Evolutionary conservation across 805 yeast species (phyloP), one percentile per base, ranked within the genome.

Genomic region (Saccharomyces eubayanus): DNA sequence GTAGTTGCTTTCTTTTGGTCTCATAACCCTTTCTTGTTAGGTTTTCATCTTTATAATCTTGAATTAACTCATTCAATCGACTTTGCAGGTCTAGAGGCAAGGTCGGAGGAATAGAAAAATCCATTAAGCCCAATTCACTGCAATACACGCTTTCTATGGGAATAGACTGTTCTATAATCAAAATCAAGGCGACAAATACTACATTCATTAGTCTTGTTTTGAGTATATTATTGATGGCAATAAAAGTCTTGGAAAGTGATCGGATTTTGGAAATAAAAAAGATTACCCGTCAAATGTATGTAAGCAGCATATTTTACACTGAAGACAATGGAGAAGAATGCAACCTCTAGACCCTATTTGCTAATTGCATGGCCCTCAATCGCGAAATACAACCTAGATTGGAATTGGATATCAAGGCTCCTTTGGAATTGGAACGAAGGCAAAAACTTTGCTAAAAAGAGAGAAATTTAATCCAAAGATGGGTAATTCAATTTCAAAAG

Each of bases 21-120:
- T 74, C 72, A 64, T 83, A 87, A 1, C 94, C 92, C 63, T 85
- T 87, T 48, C 78, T 84, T 0, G 94, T 86, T 53, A 87, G 72
- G 54, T 83, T 84, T 1, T 89, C 92, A 36, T 86, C 90, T 58
- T 75, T 74, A 56, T 73, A 81, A 56, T 83, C 88, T 9, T 69
- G 62, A 12, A 74, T 72, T 29, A 83, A 70, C 41, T 72, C 75
- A 29, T 66, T 63, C 21, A 83, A 67, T 57, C 70, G 69, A 31
- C 65, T 64, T 51, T 70, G 76, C 1, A 72, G 51, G 5, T 59
- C 65, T 1, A 66, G 64, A 1, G 79, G 73, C 45, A 74, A 60
- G 36, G 72, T 68, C 28, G 72, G 65, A 4, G 84, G 83, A 28
- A 79, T 72, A 4, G 80, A 70, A 48, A 78, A 73, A 55, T 80